phyloP scores from a whole-genome alignment of 176 grass and related monocot genomes.

The Echinochloa phyllopogon region DNA sequence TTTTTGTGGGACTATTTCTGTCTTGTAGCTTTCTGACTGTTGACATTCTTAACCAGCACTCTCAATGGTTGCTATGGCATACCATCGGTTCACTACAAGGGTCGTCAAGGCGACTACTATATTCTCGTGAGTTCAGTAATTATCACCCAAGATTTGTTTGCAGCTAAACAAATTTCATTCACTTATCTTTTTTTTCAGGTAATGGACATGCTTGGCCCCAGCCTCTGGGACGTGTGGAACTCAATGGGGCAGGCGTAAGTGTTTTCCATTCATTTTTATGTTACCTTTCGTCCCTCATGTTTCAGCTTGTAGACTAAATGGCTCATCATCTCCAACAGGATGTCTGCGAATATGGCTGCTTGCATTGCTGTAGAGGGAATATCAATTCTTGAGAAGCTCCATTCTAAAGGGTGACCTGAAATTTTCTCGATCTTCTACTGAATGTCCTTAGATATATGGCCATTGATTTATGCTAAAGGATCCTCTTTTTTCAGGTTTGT shows the following conservation, averaged over 20 bases:
- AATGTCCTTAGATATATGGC: background rate
- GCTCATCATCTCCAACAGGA: slow-evolving; percentile 56
- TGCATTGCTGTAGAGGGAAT: slow-evolving; percentile 93
- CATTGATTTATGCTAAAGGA: slow-evolving; percentile 21
- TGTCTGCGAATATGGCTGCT: slow-evolving; percentile 82
- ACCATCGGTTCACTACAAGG: slow-evolving; percentile 87
- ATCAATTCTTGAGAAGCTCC: slow-evolving; percentile 96
- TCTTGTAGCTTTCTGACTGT: slow-evolving; percentile 41
- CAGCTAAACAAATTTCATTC: slow-evolving; percentile 18
- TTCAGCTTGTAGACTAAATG: slow-evolving; percentile 30
- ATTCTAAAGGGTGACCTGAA: slow-evolving; percentile 74
- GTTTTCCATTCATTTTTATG: slow-evolving; percentile 25
- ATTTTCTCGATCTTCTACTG: slow-evolving; percentile 7
- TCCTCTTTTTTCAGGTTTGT: slow-evolving; percentile 72
- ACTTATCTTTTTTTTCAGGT: slow-evolving; percentile 54
- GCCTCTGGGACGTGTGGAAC: slow-evolving; percentile 98
- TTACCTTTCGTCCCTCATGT: slow-evolving; percentile 29
- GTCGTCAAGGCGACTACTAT: slow-evolving; percentile 86
- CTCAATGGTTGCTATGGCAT: slow-evolving; percentile 91
- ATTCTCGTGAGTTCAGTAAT: slow-evolving; percentile 68
- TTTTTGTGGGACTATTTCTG: slow-evolving; percentile 23
- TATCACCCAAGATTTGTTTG: slow-evolving; percentile 36
- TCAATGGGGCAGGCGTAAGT: slow-evolving; percentile 82
- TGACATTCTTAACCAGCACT: slow-evolving; percentile 52
- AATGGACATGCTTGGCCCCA: slow-evolving; percentile 98